These are phyloP conservation scores for Linnemannia elongata DNA, from an alignment of 192 early-diverging fungal genomes.

Conservation along the genomic window DNA sequence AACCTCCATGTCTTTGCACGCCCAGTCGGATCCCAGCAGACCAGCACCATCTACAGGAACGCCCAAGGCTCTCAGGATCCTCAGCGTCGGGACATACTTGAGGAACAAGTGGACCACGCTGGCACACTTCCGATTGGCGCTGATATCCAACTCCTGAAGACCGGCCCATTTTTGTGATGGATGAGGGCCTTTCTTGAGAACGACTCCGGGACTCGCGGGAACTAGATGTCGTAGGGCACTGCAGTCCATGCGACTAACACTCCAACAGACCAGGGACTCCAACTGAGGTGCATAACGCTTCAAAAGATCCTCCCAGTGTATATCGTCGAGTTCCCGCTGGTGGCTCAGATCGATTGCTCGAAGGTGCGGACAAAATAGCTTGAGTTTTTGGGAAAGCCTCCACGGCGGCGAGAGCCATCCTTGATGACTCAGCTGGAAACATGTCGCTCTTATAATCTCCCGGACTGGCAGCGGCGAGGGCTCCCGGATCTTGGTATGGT, in stretches of 20 bases:
- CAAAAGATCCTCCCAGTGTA: conserved; percentile 8
- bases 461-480: neutral
- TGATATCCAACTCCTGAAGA: conserved; percentile 9
- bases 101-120: neutral
- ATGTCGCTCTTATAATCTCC: neutral
- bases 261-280: neutral
- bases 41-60: neutral
- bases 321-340: neutral
- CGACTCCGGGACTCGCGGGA: neutral
- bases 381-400: neutral
- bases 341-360: conserved; percentile 5
- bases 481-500: neutral
- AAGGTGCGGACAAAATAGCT: neutral
- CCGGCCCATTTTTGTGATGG: neutral
- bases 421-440: neutral
- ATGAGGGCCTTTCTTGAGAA: neutral
- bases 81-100: neutral
- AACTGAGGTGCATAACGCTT: neutral
- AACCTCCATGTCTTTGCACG: neutral
- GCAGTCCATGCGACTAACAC: neutral
- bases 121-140: neutral
- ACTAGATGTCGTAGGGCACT: neutral
- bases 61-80: neutral
- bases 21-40: conserved; percentile 19
- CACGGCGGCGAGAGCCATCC: neutral